Conservation (phyloP, 305 asterid genomes). For the Fraxinus dipetala region DNA sequence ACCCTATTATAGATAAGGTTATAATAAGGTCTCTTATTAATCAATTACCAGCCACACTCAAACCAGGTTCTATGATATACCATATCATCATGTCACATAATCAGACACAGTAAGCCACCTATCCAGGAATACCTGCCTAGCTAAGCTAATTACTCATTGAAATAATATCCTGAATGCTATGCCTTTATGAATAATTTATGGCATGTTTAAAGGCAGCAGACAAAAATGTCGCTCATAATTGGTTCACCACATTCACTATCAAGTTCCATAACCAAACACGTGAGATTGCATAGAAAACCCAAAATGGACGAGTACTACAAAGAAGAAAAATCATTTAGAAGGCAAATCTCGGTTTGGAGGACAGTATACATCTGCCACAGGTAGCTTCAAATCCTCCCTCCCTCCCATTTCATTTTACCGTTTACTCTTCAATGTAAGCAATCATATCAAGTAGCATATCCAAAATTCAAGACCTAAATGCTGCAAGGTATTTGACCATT, state of each 20-base stretch:
- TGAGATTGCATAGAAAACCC: background rate
- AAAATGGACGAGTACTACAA: background rate
- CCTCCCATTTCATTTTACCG: background rate
- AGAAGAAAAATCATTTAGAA: background rate
- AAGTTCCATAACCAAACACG: background rate
- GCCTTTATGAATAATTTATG: background rate
- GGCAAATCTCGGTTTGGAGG: background rate
- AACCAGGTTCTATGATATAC: background rate
- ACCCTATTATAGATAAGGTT: background rate
- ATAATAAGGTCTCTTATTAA: background rate
- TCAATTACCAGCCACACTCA: background rate
- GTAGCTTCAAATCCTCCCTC: background rate
- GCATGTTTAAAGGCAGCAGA: background rate
- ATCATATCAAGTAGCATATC: background rate
- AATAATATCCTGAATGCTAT: background rate
- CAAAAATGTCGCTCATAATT: background rate
- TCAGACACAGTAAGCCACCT: background rate
- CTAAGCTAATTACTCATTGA: background rate
- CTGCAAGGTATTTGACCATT: background rate
- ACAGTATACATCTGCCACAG: background rate
- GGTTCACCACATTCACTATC: background rate
- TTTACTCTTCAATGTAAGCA: background rate
- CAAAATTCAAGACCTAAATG: conserved; percentile 9
- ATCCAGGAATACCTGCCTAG: background rate
- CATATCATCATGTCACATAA: background rate